phyloP scores from a whole-genome alignment of 2,329 filamentous ascomycete species.

The Albophoma yamanashiensis region DNA sequence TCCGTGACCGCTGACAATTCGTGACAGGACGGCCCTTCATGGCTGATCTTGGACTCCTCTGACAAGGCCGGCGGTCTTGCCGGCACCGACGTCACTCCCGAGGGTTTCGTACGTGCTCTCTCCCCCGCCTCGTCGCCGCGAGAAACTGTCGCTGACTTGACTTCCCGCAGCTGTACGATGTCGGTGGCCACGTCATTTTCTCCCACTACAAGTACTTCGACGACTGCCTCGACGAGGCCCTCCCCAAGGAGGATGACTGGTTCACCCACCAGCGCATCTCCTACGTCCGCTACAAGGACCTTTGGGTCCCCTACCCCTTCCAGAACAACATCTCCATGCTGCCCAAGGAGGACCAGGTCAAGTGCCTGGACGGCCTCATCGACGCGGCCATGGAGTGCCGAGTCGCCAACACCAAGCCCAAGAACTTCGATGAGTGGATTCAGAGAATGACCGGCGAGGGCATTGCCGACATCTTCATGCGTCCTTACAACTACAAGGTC shows the following conservation, averaged over 20 bases:
- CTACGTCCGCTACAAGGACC: slow-evolving; percentile 91
- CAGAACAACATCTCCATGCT: slow-evolving; percentile 99
- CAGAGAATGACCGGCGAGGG: slow-evolving; percentile 82
- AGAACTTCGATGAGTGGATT: slow-evolving; percentile 98
- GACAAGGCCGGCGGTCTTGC: slow-evolving; percentile 92
- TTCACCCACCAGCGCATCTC: slow-evolving; percentile 97
- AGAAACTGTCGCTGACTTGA: slow-evolving; percentile 11
- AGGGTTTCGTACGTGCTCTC: slow-evolving; percentile 77
- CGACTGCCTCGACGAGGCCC: slow-evolving; percentile 94
- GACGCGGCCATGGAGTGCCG: slow-evolving; percentile 83
- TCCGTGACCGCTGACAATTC: slow-evolving; percentile 14
- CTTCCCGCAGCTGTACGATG: slow-evolving; percentile 74
- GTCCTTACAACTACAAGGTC: slow-evolving; percentile 99
- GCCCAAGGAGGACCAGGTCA: slow-evolving; percentile 93
- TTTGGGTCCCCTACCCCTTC: slow-evolving; percentile 99
- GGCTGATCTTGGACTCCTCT: slow-evolving; percentile 89
- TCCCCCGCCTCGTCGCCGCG: slow-evolving; percentile 2
- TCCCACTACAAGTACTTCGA: slow-evolving; percentile 99
- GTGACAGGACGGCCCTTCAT: slow-evolving; percentile 74
- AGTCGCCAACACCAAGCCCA: slow-evolving; percentile 81
- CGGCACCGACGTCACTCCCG: slow-evolving; percentile 86
- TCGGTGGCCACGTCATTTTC: slow-evolving; percentile 97
- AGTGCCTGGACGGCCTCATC: slow-evolving; percentile 89
- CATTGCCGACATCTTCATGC: slow-evolving; percentile 93
- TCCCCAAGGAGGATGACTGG: slow-evolving; percentile 92